phyloP scores from a whole-genome alignment of 495 filamentous ascomycete genomes.

The Neurospora intermedia region DNA sequence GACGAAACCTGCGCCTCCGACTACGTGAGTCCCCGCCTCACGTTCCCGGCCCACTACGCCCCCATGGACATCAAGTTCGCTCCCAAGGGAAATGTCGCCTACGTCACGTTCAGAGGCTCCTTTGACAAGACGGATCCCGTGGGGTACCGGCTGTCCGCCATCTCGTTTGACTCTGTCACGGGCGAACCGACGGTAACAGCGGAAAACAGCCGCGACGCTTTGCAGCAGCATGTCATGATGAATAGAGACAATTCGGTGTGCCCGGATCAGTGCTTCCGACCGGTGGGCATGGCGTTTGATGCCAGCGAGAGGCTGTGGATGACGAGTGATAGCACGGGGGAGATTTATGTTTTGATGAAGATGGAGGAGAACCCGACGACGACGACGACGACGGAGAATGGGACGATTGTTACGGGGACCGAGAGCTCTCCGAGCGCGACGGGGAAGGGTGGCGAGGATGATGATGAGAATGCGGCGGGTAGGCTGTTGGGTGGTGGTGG shows the following conservation, averaged over 20 bases:
- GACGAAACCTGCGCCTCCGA: constrained; percentile 34
- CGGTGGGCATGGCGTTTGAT: constrained; percentile 40
- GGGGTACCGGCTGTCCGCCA: constrained; percentile 39
- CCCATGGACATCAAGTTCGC: constrained; percentile 45
- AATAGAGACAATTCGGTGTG: constrained; percentile 35
- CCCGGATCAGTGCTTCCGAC: constrained; percentile 39
- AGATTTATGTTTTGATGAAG: constrained; percentile 38
- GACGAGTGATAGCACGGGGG: constrained; percentile 39
- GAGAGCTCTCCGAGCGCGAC: neutral
- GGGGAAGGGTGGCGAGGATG: neutral
- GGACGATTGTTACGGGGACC: constrained; percentile 10
- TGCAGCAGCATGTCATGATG: constrained; percentile 37
- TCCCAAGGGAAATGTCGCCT: constrained; percentile 28
- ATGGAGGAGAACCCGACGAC: neutral
- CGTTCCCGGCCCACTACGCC: constrained; percentile 44
- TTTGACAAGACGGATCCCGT: constrained; percentile 36
- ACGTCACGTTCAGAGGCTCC: constrained; percentile 44
- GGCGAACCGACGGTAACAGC: constrained; percentile 28
- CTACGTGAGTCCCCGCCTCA: constrained; percentile 32
- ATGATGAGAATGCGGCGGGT: neutral
- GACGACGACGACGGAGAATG: constrained; percentile 10
- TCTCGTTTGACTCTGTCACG: constrained; percentile 24
- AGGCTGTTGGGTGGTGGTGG: neutral
- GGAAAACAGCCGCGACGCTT: constrained; percentile 23
- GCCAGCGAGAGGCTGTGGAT: constrained; percentile 33